Percentiles rank a stretch among this genome's conserved stretches.
Conservation (phyloP, 331 rosid genomes). For the Cydonia oblonga region DNA sequence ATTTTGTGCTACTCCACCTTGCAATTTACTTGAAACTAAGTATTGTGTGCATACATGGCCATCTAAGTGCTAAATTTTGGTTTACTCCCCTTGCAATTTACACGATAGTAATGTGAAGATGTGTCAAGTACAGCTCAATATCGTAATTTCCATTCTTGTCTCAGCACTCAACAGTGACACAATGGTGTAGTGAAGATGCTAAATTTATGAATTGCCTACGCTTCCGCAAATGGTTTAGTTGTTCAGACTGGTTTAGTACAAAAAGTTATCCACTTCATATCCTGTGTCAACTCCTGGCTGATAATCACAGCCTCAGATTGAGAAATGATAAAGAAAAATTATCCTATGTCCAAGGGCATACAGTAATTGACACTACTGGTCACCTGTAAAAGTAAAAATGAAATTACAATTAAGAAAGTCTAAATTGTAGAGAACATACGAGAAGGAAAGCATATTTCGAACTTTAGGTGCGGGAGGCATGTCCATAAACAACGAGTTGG, state of each 20-base stretch:
- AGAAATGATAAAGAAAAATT: background rate
- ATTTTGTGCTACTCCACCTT: background rate
- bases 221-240: background rate
- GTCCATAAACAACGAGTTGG: constrained; percentile 90
- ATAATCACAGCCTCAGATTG: background rate
- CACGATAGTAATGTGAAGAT: background rate
- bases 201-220: background rate
- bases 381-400: background rate
- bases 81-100: background rate
- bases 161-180: background rate
- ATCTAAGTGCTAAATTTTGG: too few relatives aligned
- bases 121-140: background rate
- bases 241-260: background rate
- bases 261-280: background rate
- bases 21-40: background rate
- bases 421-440: constrained; percentile 44
- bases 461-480: constrained; percentile 97
- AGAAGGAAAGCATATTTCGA: constrained; percentile 87
- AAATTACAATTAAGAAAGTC: background rate
- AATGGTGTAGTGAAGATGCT: background rate
- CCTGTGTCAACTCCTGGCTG: background rate
- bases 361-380: background rate
- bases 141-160: background rate
- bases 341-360: background rate
- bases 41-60: background rate